Evolutionary conservation across 768 basidiomycete species (phyloP).

Genomic region (Macrolepiota albuminosa): DNA sequence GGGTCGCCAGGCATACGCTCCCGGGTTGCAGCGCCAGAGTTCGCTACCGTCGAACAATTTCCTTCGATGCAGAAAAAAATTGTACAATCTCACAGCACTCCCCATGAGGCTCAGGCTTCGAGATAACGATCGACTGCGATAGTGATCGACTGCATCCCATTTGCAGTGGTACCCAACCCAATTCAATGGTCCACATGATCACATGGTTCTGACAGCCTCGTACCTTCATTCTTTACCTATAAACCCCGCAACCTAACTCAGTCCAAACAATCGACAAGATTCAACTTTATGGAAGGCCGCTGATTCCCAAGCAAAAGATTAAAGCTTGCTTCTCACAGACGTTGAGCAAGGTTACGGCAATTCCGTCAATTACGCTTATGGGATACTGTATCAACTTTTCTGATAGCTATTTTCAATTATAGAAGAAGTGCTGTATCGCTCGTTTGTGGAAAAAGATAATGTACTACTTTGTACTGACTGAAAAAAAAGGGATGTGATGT

Average conservation of each 20-base stretch:
- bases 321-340: conserved; percentile 8
- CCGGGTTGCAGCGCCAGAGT: background rate
- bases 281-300: background rate
- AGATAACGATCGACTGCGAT: conserved; percentile 6
- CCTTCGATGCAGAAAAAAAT: background rate
- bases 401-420: background rate
- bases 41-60: background rate
- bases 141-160: conserved; percentile 3
- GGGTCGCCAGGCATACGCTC: background rate
- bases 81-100: background rate
- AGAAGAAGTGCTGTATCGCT: background rate
- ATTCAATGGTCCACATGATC: conserved; percentile 1
- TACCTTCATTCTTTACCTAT: conserved; percentile 6
- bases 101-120: background rate
- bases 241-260: background rate
- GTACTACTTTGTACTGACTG: background rate
- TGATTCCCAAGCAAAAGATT: background rate
- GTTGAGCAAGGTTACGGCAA: conserved; percentile 1
- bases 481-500: background rate
- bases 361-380: conserved; percentile 1
- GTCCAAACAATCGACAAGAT: too few species aligned
- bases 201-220: conserved; percentile 10
- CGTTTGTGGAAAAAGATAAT: background rate
- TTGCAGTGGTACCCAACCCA: background rate
- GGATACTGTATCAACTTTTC: background rate